These are phyloP conservation scores for Wickerhamiella kazuoi DNA, from an alignment of 805 yeast species.

Conservation along the genomic window DNA sequence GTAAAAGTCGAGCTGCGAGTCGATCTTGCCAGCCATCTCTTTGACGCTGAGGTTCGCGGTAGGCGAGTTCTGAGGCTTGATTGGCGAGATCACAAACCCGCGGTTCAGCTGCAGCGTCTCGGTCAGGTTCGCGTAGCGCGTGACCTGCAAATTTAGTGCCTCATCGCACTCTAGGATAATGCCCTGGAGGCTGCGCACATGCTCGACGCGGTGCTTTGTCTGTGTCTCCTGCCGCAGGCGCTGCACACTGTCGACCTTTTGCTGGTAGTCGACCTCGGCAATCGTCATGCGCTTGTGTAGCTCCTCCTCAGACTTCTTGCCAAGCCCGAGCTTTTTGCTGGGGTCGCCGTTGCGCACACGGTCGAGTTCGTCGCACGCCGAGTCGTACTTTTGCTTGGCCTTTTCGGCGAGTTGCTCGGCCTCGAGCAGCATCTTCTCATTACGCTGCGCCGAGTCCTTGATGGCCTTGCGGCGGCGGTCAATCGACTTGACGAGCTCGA, in stretches of 20 bases:
- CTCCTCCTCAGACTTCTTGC: constrained; percentile 85
- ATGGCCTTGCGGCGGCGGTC: constrained; percentile 53
- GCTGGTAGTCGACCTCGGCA: constrained; percentile 77
- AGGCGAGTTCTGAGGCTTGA: constrained; percentile 28
- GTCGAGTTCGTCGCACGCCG: constrained; percentile 74
- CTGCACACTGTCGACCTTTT: constrained; percentile 54
- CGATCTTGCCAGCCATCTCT: constrained; percentile 54
- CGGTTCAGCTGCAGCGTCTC: constrained; percentile 71
- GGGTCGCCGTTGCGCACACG: constrained; percentile 68
- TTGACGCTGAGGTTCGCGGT: constrained; percentile 49
- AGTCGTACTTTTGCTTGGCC: constrained; percentile 61
- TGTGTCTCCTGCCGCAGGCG: constrained; percentile 57
- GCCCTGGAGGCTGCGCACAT: constrained; percentile 52
- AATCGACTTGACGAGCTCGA: constrained; percentile 50
- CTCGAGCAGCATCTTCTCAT: constrained; percentile 73
- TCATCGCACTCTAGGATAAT: constrained; percentile 74
- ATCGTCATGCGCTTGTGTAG: constrained; percentile 57
- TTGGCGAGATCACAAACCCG: constrained; percentile 69
- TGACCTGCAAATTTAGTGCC: constrained; percentile 75
- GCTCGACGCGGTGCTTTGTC: constrained; percentile 58
- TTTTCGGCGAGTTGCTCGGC: constrained; percentile 73
- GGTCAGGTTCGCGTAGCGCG: constrained; percentile 71
- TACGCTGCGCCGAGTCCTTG: constrained; percentile 66
- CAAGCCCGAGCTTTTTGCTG: constrained; percentile 58
- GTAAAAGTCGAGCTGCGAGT: constrained; percentile 69